These are phyloP conservation scores for Ocimum tenuiflorum DNA, from an alignment of 257 asterid genomes.

Conservation along the genomic window DNA sequence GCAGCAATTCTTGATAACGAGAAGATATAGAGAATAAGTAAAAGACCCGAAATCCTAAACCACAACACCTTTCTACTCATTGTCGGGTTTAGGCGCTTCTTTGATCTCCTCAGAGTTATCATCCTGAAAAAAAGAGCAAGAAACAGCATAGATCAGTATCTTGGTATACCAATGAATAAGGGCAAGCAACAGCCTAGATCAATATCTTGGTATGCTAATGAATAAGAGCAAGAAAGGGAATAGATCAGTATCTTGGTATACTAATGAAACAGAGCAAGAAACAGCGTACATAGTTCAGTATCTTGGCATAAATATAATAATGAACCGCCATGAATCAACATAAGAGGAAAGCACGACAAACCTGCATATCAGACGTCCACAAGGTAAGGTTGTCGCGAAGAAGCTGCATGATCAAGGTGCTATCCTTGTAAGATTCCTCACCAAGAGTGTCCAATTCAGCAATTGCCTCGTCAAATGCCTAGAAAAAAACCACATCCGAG, in stretches of 20 bases:
- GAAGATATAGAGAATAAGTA: conserved; percentile 15
- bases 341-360: neutral
- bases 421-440: conserved; percentile 90
- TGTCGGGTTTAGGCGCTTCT: conserved; percentile 79
- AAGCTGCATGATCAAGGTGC: conserved; percentile 96
- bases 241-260: no score
- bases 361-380: conserved; percentile 97
- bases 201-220: no score
- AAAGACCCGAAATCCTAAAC: conserved; percentile 22
- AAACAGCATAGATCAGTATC: neutral
- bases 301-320: no score
- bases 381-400: conserved; percentile 87
- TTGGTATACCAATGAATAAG: no score
- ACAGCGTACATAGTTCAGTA: neutral
- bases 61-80: conserved; percentile 41
- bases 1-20: conserved; percentile 31
- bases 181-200: neutral
- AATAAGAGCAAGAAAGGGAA: conserved; percentile 4
- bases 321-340: neutral
- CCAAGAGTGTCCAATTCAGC: conserved; percentile 91
- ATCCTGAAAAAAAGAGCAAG: conserved; percentile 40
- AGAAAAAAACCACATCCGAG: neutral
- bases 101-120: conserved; percentile 74
- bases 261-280: conserved; percentile 11
- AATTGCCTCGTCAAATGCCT: conserved; percentile 93